phyloP scores from a whole-genome alignment of 495 filamentous ascomycete species.

The Niebla homalea region DNA sequence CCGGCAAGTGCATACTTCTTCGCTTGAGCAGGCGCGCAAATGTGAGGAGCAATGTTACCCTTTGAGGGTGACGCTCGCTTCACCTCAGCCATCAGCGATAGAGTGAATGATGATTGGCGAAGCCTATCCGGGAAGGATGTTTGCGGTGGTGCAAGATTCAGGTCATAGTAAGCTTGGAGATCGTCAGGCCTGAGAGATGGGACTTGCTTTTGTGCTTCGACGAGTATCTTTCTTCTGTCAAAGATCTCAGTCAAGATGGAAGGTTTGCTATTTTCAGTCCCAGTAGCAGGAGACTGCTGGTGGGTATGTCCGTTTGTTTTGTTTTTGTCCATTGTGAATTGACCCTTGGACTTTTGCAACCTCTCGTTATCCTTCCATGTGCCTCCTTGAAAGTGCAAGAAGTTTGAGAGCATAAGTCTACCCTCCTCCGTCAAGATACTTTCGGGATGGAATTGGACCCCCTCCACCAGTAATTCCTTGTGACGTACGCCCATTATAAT shows the following conservation, averaged over 20 bases:
- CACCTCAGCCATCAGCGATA: constrained; percentile 91
- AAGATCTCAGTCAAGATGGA: constrained; percentile 92
- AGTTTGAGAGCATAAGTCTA: constrained; percentile 81
- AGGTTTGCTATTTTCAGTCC: constrained; percentile 15
- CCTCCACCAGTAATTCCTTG: constrained; percentile 78
- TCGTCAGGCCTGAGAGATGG: constrained; percentile 74
- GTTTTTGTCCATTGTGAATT: background rate
- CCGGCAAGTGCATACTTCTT: constrained; percentile 85
- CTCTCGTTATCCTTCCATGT: constrained; percentile 71
- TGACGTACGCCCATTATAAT: constrained; percentile 97
- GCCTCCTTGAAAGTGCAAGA: constrained; percentile 71
- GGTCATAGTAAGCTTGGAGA: constrained; percentile 73
- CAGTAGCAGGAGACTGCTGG: constrained; percentile 10
- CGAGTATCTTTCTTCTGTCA: constrained; percentile 60
- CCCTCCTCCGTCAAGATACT: constrained; percentile 89
- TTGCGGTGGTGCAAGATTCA: constrained; percentile 75
- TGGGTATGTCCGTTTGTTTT: constrained; percentile 15
- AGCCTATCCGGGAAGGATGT: constrained; percentile 70
- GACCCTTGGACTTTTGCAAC: background rate
- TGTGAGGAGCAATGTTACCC: constrained; percentile 75
- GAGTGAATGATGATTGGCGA: constrained; percentile 61
- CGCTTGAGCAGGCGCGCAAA: constrained; percentile 82
- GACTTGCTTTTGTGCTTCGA: constrained; percentile 72
- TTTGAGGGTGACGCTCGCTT: constrained; percentile 96
- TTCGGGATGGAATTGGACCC: constrained; percentile 95